phyloP scores from a whole-genome alignment of 1,284 basidiomycete species.

The Pseudozyma tsukubaensis region DNA sequence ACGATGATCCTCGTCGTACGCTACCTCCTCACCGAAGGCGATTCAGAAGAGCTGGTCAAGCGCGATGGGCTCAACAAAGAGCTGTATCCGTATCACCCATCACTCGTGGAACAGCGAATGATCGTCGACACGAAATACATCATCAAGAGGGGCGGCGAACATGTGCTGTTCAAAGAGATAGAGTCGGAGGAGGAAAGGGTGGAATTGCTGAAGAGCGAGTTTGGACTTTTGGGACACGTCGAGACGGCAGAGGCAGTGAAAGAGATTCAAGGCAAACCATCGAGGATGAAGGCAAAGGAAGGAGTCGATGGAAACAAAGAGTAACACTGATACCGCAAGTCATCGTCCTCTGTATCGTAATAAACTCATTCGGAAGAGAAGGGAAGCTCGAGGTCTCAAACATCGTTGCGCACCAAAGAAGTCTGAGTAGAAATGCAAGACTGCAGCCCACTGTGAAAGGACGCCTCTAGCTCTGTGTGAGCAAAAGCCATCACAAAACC shows the following conservation, averaged over 20 bases:
- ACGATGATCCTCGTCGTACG: conserved; percentile 30
- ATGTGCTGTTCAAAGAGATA: not conserved
- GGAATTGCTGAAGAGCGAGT: conserved; percentile 24
- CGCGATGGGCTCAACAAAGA: conserved; percentile 11
- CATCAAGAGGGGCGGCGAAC: conserved; percentile 9
- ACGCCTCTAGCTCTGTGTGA: too few species aligned
- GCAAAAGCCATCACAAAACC: too few species aligned
- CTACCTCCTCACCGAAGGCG: conserved; percentile 2
- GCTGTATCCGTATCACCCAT: conserved; percentile 45
- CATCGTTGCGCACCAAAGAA: too few species aligned
- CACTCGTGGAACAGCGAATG: conserved; percentile 29
- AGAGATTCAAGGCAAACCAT: conserved; percentile 21
- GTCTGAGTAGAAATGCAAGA: too few species aligned
- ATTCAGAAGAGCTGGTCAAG: not conserved
- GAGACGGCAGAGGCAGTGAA: conserved; percentile 13
- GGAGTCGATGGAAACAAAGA: not conserved
- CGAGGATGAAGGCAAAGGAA: conserved; percentile 10
- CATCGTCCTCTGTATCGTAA: not conserved
- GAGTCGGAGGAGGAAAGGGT: conserved; percentile 28
- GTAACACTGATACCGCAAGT: not conserved
- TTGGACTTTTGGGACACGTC: conserved; percentile 27
- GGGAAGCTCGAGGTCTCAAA: too few species aligned
- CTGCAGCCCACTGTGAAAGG: too few species aligned
- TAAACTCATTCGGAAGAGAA: too few species aligned
- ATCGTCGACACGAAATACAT: conserved; percentile 28